Evolutionary conservation across 306 rosid genomes (phyloP), one percentile per base, ranked within the genome.

Genomic region (Prosopis cineraria): DNA sequence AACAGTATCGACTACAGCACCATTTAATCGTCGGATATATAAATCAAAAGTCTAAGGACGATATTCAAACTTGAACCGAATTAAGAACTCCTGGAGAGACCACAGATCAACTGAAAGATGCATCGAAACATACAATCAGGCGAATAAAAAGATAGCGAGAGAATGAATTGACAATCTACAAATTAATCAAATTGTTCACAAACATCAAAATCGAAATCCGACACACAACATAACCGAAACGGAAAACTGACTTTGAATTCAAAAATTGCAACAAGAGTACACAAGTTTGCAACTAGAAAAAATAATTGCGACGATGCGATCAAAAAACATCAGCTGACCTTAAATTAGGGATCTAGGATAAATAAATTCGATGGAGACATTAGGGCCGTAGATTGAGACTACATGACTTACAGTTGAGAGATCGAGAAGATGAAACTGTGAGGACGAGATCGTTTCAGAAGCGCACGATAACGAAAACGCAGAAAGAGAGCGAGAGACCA

Each of bases 261-360:
- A 53, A 11, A 37, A 63, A 77, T 62, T 29, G 40, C 24, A 70
- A 20, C 14, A 10, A 59, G 1, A 53, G 31, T 1, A 37, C 3
- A 12, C 14, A 68, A 20, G 29, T 41, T 29, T 2, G 39, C 22
- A 27, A 27, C 13, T 27, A 20, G 22, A 20, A 47, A 58, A 25
- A 60, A 16, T 47, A 22, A 39, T 6, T 5, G 24, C 71, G 34
- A 59, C 34, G 39, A 48, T 24, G 52, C 52, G 13, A 73, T 60
- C 9, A 79, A 53, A 39, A 27, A 44, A 53, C 30, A 43, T 24
- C 59, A 77, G 3, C 68, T 36, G 5, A 10, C 58, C 50, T 67
- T 13, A 58, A 77, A 88, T 88, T 90, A 79, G 92, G 95, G 97
- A 94, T 94, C 97, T 76, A 81, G 79, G 78, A 72, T 13, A 31